These are phyloP conservation scores for Penicillium sp. DNA, from an alignment of 2,329 filamentous ascomycete species.

Conservation along the genomic window DNA sequence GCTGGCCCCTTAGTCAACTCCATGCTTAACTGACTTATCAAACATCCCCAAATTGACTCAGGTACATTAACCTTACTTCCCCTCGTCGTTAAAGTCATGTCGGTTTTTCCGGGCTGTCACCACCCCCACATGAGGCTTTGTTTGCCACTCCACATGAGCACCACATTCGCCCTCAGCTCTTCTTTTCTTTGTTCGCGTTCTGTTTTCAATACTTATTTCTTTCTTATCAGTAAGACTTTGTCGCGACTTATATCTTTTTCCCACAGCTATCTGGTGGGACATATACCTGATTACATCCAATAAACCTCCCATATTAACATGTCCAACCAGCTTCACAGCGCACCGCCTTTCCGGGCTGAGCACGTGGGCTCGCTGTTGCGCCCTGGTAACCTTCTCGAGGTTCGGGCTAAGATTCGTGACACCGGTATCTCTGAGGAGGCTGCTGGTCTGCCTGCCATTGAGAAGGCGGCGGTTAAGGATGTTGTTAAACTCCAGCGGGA, in stretches of 20 bases:
- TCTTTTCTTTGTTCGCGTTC: neutral
- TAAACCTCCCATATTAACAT: conserved; percentile 6
- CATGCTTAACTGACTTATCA: too few relatives aligned
- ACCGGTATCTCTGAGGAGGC: conserved; percentile 22
- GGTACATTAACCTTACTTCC: too few relatives aligned
- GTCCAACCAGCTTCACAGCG: conserved; percentile 21
- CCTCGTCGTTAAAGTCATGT: neutral
- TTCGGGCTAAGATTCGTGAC: conserved; percentile 22
- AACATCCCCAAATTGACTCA: too few relatives aligned
- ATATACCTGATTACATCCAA: neutral
- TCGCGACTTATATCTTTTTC: neutral
- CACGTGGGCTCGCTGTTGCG: conserved; percentile 28
- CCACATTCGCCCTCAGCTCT: conserved; percentile 3
- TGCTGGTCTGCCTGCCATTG: conserved; percentile 21
- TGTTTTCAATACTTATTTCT: neutral
- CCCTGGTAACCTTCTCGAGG: conserved; percentile 21
- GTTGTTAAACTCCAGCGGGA: conserved; percentile 27
- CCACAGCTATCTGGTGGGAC: neutral
- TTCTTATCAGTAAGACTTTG: neutral
- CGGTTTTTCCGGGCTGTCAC: neutral
- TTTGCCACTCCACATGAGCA: conserved; percentile 6
- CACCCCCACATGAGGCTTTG: conserved; percentile 4
- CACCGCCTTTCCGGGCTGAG: conserved; percentile 28
- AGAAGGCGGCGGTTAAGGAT: conserved; percentile 21
- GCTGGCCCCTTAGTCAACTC: too few relatives aligned